Evolutionary conservation across 257 asterid genomes (phyloP).

Genomic region (Nemophila menziesii): DNA sequence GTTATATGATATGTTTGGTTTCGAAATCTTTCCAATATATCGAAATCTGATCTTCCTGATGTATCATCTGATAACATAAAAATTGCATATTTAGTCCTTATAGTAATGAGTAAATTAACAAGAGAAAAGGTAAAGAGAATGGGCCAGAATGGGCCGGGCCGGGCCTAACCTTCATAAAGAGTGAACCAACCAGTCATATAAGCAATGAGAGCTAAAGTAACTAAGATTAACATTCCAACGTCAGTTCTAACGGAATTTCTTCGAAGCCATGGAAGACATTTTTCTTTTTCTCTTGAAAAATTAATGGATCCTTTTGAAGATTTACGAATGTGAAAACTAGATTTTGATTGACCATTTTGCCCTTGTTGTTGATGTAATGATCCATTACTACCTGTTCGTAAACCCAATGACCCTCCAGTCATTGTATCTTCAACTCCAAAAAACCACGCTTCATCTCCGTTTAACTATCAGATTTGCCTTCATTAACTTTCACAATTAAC

Average conservation of each 20-base stretch:
- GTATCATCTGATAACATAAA: conserved; percentile 56
- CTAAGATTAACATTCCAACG: conserved; percentile 72
- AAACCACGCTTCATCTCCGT: conserved; percentile 54
- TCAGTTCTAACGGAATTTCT: conserved; percentile 56
- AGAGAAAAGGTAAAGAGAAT: neutral
- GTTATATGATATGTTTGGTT: conserved; percentile 33
- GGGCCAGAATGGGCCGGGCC: neutral
- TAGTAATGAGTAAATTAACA: too few relatives aligned
- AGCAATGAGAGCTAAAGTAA: conserved; percentile 43
- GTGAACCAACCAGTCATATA: conserved; percentile 50
- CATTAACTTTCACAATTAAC: conserved; percentile 14
- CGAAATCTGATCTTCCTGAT: conserved; percentile 41
- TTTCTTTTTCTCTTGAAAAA: conserved; percentile 65
- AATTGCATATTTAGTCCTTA: neutral
- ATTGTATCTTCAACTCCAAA: conserved; percentile 60
- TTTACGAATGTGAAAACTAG: conserved; percentile 38
- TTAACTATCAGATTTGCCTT: conserved; percentile 34
- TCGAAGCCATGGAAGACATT: conserved; percentile 24
- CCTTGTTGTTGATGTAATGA: conserved; percentile 54
- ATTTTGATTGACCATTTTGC: conserved; percentile 56
- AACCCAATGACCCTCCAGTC: conserved; percentile 81
- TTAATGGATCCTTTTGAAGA: conserved; percentile 43
- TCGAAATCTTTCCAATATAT: conserved; percentile 40
- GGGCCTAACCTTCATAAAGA: conserved; percentile 51
- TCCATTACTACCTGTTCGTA: conserved; percentile 64